Evolutionary conservation across 2,329 filamentous ascomycete species (phyloP).

Genomic region (Calonectria pauciramosa): DNA sequence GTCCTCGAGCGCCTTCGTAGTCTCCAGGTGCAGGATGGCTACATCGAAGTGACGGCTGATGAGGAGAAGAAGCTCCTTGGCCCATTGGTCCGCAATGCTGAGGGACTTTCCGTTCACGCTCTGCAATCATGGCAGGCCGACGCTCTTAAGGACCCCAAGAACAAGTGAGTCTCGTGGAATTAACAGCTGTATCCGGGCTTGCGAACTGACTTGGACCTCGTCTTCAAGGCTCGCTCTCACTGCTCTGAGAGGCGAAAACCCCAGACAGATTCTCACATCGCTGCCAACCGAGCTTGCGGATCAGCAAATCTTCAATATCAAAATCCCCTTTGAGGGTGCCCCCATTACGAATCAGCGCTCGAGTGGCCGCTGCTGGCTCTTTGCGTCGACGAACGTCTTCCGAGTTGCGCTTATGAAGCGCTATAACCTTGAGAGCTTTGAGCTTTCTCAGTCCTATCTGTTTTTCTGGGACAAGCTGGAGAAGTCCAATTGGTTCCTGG

Average conservation of each 20-base stretch:
- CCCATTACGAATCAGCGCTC: conserved; percentile 89
- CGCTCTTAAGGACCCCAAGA: conserved; percentile 75
- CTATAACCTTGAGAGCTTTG: conserved; percentile 82
- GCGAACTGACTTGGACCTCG: conserved; percentile 8
- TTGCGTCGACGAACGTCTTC: conserved; percentile 92
- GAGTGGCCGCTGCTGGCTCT: conserved; percentile 91
- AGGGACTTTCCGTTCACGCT: conserved; percentile 64
- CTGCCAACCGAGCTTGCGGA: conserved; percentile 74
- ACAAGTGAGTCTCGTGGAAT: conserved; percentile 61
- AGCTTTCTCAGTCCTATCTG: conserved; percentile 89
- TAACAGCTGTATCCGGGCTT: neutral
- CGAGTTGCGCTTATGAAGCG: conserved; percentile 89
- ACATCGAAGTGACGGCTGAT: conserved; percentile 62
- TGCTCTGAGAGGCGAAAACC: conserved; percentile 77
- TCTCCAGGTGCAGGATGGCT: conserved; percentile 65
- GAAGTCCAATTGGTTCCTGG: conserved; percentile 91
- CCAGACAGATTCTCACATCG: conserved; percentile 75
- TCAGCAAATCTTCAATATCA: conserved; percentile 86
- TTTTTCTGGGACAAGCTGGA: conserved; percentile 97
- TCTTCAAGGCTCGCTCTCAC: conserved; percentile 78
- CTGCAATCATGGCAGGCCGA: conserved; percentile 72
- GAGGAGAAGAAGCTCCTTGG: conserved; percentile 40
- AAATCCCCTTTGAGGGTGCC: conserved; percentile 83
- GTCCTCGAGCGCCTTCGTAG: conserved; percentile 59
- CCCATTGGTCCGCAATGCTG: conserved; percentile 46